Evolutionary conservation across 2,329 filamentous ascomycete species (phyloP), one percentile per base, ranked within the genome.

Genomic region (Penicillium occitanis): DNA sequence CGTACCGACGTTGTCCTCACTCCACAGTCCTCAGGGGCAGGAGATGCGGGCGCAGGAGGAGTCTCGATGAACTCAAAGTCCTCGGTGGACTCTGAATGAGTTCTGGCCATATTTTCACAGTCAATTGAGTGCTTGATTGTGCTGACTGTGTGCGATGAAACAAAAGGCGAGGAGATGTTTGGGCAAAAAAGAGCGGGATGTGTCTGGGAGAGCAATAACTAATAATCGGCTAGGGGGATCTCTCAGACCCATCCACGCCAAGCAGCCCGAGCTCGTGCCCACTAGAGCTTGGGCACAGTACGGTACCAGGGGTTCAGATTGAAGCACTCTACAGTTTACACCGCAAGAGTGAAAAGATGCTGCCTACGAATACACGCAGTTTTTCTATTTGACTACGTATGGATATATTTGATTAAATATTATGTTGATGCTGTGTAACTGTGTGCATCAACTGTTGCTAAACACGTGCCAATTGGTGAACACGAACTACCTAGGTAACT

Each of bases 1-100:
- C 85, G 71, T 81, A 89, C 87, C 71, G 83, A 81, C 62, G 87
- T 89, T 48, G 85, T 87, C 71, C 83, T 80, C 64, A 90, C 87
- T 73, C 87, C 87, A 74, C 83, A 88, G 70, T 87, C 80, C 63
- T 84, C 82, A 60, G 80, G 74, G 66, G 85, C 81, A 60, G 83
- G 80, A 67, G 80, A 79, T 68, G 83, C 82, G 60, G 84, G 79
- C 70, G 86, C 86, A 70, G 84, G 79, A 67, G 87, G 87, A 73
- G 87, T 90, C 72, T 87, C 81, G 69, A 89, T 81, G 73, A 81
- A 83, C 73, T 83, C 81, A 73, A 82, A 82, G 74, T 82, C 81
- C 72, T 81, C 79, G 22, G 72, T 75, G 73, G 80, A 80, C 78
- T 81, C 79, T 65, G 80, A 76, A 67, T 80, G 78, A 60, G 73